Base-by-base conservation (phyloP, 176 grass and related monocot species). In the Musa beccarii region DNA sequence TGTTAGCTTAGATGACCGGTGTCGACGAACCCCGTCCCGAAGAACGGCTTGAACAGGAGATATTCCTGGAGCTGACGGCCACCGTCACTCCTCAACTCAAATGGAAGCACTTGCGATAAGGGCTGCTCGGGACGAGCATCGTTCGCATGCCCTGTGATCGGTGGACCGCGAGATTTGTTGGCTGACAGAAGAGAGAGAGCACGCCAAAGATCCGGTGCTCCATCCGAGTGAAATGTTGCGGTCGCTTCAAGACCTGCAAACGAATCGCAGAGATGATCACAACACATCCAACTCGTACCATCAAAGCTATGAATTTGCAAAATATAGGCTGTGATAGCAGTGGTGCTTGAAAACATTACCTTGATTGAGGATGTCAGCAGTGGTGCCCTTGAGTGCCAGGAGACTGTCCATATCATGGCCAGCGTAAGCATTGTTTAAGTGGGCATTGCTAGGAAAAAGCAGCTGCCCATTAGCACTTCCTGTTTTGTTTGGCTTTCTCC, bases 181-280 rank as follows among this genome's bases (percentile, higher is more conserved):
- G 84, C 80, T 98, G 94, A 98, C 94, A 98, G 94, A 93, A 93
- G 94, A 93, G 88, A 93, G 94, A 87, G 87, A 91, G 90, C 94
- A 93, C 69, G 84, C 80, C 87, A 87, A 90, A 98, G 17, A 70
- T 70, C 90, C 78, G 68, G 88, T 91, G 86, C 94, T 93, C 94
- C 89, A 92, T 87, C 87, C 13, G 84, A 82, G 86, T 86, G 86
- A 68, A 85, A 92, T 88, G 92, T 83, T 56, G 78, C 74, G 76
- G 68, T 81, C 49, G 77, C 55, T 80, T 84, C 82, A 63, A 57
- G 75, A 85, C 87, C 93, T 97, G 79, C 17, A 69, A 26, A 34
- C 64, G 19, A 43, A 43, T 63, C 8, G 2, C 8, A 53, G 75
- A 52, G 11, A 43, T 43, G 43, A 22, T 24, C 1, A 9, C 2